Base-by-base conservation (phyloP, 768 basidiomycete species). In the Boletus fagicola region DNA sequence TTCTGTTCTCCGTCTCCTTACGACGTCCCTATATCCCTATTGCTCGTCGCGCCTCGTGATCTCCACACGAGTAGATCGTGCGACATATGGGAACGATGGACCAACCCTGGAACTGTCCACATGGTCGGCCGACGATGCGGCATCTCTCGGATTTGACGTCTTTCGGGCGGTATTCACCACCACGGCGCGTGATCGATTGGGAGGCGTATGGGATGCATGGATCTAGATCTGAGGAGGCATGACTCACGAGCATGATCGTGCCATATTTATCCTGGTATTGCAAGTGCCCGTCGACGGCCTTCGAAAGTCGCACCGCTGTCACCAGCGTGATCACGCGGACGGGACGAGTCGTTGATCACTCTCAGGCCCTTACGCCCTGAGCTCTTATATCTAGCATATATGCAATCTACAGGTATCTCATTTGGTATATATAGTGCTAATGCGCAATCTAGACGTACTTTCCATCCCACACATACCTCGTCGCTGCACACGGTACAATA, bases 31-130 rank as follows among this genome's bases (percentile, higher is more conserved):
- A n/a, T n/a, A n/a, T 40, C 30, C 11, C 6, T 16, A 10, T 16
- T 12, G 22, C n/a, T 40, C 31, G 28, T 16, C 3, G 30, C 28
- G 4, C 9, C 2, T 28, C 20, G 53, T 26, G 22, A 22, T 48
- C 11, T 26, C 22, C 11, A 11, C 45, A 24, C 11, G 20, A 4
- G 18, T 11, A 91, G 88, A 81, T 92, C 57, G 78, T 92, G 1
- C 81, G 81, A 48, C 88, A 91, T 68, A 92, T 92, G 89, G 88
- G 87, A 44, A 86, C 80, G 36, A 90, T 91, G 80, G 84, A 90
- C 64, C 88, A 90, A 61, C 90, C 90, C 1, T 92, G 90, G 90
- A 87, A 90, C 55, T 92, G 90, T 67, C 90, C 90, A n/a, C 90
- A 92, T 67, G 90, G 90, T 9, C 75, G 90, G 30, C 90, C 90